These are phyloP conservation scores for Suillus decipiens DNA, from an alignment of 768 basidiomycete species.

Conservation along the genomic window DNA sequence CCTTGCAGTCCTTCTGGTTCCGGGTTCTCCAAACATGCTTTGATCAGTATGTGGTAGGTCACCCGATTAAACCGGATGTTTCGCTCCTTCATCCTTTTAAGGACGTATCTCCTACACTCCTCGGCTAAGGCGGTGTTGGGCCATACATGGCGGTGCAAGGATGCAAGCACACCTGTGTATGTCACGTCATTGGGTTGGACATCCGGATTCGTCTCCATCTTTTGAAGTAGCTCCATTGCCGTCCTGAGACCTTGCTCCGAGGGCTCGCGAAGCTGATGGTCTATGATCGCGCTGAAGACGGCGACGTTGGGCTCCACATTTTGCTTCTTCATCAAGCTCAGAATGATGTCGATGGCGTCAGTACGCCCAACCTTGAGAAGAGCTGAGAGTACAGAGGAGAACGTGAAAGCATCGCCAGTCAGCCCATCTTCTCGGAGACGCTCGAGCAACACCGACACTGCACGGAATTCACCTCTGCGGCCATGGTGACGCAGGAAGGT, in stretches of 20 bases:
- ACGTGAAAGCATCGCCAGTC: constrained; percentile 80
- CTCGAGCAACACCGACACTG: constrained; percentile 57
- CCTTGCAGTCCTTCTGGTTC: constrained; percentile 50
- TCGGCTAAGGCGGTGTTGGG: constrained; percentile 44
- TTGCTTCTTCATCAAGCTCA: constrained; percentile 75
- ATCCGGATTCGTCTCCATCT: constrained; percentile 66
- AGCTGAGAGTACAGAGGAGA: constrained; percentile 81
- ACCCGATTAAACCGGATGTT: constrained; percentile 57
- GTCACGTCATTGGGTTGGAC: constrained; percentile 73
- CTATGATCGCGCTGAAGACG: constrained; percentile 79
- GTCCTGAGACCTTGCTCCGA: constrained; percentile 54
- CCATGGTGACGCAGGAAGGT: constrained; percentile 72
- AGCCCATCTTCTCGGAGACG: constrained; percentile 56
- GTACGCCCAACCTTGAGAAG: constrained; percentile 66
- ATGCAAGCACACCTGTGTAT: constrained; percentile 79
- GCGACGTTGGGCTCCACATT: constrained; percentile 73
- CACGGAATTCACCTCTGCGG: constrained; percentile 61
- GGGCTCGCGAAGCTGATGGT: constrained; percentile 63
- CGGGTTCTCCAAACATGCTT: constrained; percentile 58
- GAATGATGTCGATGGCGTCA: constrained; percentile 64
- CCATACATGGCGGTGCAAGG: constrained; percentile 64
- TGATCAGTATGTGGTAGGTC: constrained; percentile 79
- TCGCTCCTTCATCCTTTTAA: constrained; percentile 57
- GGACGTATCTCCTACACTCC: constrained; percentile 50
- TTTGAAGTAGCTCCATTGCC: constrained; percentile 68